Conservation (phyloP, 768 basidiomycete species). For the Coprinopsis strossmayeri region DNA sequence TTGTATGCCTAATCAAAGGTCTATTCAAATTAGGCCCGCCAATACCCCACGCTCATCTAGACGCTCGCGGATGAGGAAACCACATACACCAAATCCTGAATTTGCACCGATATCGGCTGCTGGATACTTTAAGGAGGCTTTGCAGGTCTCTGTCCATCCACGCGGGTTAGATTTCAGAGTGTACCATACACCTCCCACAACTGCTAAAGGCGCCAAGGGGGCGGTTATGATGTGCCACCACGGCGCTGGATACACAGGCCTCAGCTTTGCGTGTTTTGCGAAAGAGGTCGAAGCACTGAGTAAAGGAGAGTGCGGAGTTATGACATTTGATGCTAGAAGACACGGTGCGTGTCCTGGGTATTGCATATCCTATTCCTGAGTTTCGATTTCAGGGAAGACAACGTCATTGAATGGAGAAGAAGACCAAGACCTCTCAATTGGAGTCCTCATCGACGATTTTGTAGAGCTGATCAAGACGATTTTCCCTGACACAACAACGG, state of each 20-base stretch:
- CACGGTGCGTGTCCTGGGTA: conserved; percentile 59
- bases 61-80: conserved; percentile 20
- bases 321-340: conserved; percentile 77
- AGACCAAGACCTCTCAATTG: conserved; percentile 62
- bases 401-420: conserved; percentile 29
- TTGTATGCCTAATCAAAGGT: conserved; percentile 16
- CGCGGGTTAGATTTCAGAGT: conserved; percentile 65
- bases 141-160: conserved; percentile 63
- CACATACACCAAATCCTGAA: conserved; percentile 46
- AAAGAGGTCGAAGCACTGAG: conserved; percentile 60
- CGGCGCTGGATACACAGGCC: conserved; percentile 86
- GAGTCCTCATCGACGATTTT: conserved; percentile 68
- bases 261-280: conserved; percentile 90
- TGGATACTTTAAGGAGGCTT: conserved; percentile 71
- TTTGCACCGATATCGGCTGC: conserved; percentile 74
- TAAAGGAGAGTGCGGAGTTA: conserved; percentile 69
- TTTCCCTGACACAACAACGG: conserved; percentile 54
- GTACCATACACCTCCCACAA: conserved; percentile 75
- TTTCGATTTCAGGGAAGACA: conserved; percentile 54
- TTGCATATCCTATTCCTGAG: conserved; percentile 4
- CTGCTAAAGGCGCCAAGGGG: conserved; percentile 26
- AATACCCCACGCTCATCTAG: conserved; percentile 8
- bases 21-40: conserved; percentile 24
- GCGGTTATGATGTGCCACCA: conserved; percentile 91
- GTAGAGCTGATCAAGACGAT: conserved; percentile 59